Conservation (phyloP, 306 rosid genomes). For the Crataegus laevigata region DNA sequence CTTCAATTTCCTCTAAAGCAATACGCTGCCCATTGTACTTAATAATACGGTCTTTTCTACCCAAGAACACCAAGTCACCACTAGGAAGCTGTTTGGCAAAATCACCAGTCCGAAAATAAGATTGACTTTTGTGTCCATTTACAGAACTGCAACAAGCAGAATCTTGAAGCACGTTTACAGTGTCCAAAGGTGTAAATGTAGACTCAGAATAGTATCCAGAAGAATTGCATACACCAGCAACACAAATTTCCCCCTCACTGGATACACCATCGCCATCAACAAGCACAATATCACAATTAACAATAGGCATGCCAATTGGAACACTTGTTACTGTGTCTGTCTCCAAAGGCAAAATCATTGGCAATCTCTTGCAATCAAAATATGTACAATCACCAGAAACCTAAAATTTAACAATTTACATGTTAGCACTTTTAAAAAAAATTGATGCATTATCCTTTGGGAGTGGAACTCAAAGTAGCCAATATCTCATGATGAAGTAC, state of each 20-base stretch:
- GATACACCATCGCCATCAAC: conserved; percentile 38
- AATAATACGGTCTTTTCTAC: conserved; percentile 77
- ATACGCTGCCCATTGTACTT: conserved; percentile 75
- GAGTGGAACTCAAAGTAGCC: neutral
- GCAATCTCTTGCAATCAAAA: conserved; percentile 91
- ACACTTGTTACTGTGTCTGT: conserved; percentile 48
- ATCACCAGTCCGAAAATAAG: conserved; percentile 72
- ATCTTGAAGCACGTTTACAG: conserved; percentile 34
- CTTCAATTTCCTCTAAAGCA: conserved; percentile 76
- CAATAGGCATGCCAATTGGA: conserved; percentile 83
- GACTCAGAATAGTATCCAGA: conserved; percentile 56
- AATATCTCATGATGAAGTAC: neutral
- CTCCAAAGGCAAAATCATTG: conserved; percentile 42
- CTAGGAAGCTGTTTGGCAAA: conserved; percentile 50
- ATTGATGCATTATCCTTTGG: conserved; percentile 12
- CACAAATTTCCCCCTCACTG: conserved; percentile 69
- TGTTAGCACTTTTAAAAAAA: conserved; percentile 3
- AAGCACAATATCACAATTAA: conserved; percentile 64
- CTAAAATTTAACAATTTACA: conserved; percentile 29
- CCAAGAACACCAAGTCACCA: conserved; percentile 79
- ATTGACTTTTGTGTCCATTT: conserved; percentile 16
- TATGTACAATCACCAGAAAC: conserved; percentile 92
- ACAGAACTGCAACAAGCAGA: conserved; percentile 21
- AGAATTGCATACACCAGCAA: conserved; percentile 68
- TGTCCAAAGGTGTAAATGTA: conserved; percentile 24